Base-by-base conservation (phyloP, 495 filamentous ascomycete species). In the Lasiosphaeria hispida region DNA sequence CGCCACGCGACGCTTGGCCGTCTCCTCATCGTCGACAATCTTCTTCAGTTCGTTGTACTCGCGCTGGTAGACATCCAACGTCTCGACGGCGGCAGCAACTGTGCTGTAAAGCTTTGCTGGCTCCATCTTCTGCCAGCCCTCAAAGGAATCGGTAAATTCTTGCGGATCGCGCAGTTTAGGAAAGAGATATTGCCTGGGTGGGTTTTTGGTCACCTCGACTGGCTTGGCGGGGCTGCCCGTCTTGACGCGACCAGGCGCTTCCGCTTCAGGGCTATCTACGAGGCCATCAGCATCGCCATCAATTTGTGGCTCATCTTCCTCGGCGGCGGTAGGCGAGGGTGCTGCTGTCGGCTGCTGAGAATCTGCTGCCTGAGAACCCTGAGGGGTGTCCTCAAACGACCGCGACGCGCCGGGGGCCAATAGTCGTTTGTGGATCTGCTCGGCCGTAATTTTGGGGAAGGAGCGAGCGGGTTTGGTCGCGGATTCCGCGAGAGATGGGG, bases 1-100 rank as follows among this genome's bases (percentile, higher is more conserved):
- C 10, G 66, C 64, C 17, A 72, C 63, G 37, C 73, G 75, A n/a
- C 77, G 75, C 30, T 74, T 69, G 55, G 69, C 75, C 65, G 69
- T 83, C 64, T 65, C 79, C 62, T 70, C 67, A 52, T 72, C 77
- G 37, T 81, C 80, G 15, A 80, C 72, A 37, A 84, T 72, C 52
- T 80, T 79, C 54, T 85, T 79, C 5, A 91, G 77, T 13, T 76
- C 76, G 10, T 83, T 63, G 62, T 79, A 89, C 62, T 92, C 85
- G 14, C 84, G 75, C 66, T 91, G 85, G 75, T 84, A 86, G 5
- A 72, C 70, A 40, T 74, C 72, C 52, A 92, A 61, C 4, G 79
- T 77, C 44, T 75, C 66, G 10, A 77, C 79, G 2, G 78, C 76
- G 48, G 83, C 80, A 34, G 80, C 74, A 4, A 83, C 73, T 11